Evolutionary conservation across 1,284 basidiomycete species (phyloP), one percentile per base, ranked within the genome.

Genomic region (Malassezia nana): DNA sequence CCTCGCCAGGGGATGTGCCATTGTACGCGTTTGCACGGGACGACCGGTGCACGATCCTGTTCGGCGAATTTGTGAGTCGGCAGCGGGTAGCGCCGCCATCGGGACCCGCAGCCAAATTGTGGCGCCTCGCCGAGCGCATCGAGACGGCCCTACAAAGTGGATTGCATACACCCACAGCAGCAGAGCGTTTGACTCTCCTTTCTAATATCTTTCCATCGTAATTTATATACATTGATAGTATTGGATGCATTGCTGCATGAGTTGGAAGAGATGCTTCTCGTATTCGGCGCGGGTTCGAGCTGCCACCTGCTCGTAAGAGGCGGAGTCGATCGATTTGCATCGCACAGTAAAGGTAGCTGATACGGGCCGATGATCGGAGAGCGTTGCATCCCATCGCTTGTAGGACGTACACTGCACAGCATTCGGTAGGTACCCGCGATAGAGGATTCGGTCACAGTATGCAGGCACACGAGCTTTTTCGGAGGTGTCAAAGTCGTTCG

Each of bases 381-480:
- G 63, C 28, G 68, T 69, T 2, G 66, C 59, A 39, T 74, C 73
- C 61, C 72, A 74, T 12, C 72, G 44, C 1, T 63, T 50, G 46
- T 75, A 76, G 6, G 63, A 58, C 3, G 69, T 29, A 26, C 60
- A 65, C 8, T 52, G 49, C 39, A 63, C 55, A 87, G 64, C 81
- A 79, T 71, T 86, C 55, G 69, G 81, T 78, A 57, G 76, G 65
- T 50, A 89, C 81, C 7, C 84, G 78, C 25, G 74, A 76, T 85
- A 94, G 33, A 96, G 77, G 20, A 96, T 82, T 6, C 92, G 83
- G 74, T 98, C 92, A 75, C 92, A 98, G 89, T 91, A 96, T 0
- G 91, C 89, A 0, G 91, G 92, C 7, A 84, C 80, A 0, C 92
- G 82, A 20, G 81, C 80, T 75, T 96, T 96, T 69, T 89, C 87